Conservation (phyloP, 768 basidiomycete species). For the Lactifluus hygrophoroides region DNA sequence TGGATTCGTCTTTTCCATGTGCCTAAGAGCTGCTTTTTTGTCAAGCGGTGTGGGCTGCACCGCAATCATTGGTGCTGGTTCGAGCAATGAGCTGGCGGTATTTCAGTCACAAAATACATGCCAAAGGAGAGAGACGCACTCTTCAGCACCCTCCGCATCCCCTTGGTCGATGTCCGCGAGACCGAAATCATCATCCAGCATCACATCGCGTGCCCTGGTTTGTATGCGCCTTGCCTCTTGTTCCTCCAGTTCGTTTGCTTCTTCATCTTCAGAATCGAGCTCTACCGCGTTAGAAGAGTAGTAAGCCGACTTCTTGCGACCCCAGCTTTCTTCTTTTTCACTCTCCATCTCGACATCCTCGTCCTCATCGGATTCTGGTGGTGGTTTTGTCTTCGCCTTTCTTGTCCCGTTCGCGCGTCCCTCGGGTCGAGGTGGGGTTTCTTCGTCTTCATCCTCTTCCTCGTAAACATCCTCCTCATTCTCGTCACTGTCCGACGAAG, state of each 20-base stretch:
- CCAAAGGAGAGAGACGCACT: constrained; percentile 1
- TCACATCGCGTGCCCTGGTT: constrained; percentile 56
- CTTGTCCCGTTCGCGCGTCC: constrained; percentile 22
- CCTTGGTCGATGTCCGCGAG: constrained; percentile 50
- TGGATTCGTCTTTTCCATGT: constrained; percentile 67
- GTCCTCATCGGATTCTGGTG: constrained; percentile 21
- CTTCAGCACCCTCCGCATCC: constrained; percentile 23
- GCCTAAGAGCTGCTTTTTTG: constrained; percentile 49
- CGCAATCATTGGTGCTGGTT: constrained; percentile 29
- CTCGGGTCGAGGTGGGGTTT: constrained; percentile 8
- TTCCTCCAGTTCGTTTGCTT: constrained; percentile 81
- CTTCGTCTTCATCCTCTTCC: constrained; percentile 27
- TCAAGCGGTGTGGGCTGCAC: constrained; percentile 41
- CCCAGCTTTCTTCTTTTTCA: constrained; percentile 70
- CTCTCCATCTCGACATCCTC: constrained; percentile 26
- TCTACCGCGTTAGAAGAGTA: constrained; percentile 80
- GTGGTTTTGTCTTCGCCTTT: constrained; percentile 23
- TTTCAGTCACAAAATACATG: not conserved
- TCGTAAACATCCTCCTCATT: constrained; percentile 37
- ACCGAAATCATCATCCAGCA: constrained; percentile 80
- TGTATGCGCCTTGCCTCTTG: constrained; percentile 80
- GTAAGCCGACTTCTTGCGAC: constrained; percentile 67
- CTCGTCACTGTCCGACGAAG: constrained; percentile 36
- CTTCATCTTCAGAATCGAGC: constrained; percentile 81
- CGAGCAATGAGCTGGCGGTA: constrained; percentile 31